Evolutionary conservation across 441 rosid species (phyloP), one percentile per base, ranked within the genome.

Genomic region (Eutrema salsugineum): DNA sequence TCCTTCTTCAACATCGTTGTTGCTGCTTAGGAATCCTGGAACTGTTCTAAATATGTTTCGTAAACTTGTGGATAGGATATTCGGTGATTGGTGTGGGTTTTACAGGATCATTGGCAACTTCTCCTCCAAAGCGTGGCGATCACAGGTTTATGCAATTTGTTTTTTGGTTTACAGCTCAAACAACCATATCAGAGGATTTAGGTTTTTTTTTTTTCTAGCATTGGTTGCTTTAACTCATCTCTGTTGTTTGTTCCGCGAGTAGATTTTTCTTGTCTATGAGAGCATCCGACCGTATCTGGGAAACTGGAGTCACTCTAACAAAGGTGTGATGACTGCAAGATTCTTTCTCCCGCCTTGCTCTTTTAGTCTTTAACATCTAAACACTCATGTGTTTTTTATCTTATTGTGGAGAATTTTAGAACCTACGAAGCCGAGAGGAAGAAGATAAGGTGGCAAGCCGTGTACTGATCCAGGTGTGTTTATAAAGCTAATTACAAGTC

Each of bases 41-140:
- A 59, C 14, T 17, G 17, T n/a, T 75, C 24, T 46, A 8, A 75
- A 38, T 30, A 24, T 68, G 43, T 42, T 68, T 28, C 10, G 7
- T 49, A 11, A 20, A 76, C 16, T 66, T 36, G 61, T 76, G 70
- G 14, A 71, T 81, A 92, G 97, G 95, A 63, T 76, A 53, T 16
- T 91, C 91, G 12, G 97, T 86, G 77, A 78, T 92, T 72, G 99
- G 99, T 65, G 92, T 92, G 56, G 97, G 97, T n/a, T 90, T 86
- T 80, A 90, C 96, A 2, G 99, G 93, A 59, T 77, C 97, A 68
- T 84, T 94, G 77, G 91, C 87, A 6, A 86, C 88, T 68, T 38
- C 73, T 33, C 83, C n/a, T 9, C 89, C 94, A 1, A 94, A 92
- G 83, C 80, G 67, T 56, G 99, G 99, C 16, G 91, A 90, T 47